Percentiles rank a stretch among this genome's conserved stretches.
These are phyloP conservation scores for Rubia peregrina DNA, from an alignment of 305 asterid species.

Conservation along the genomic window DNA sequence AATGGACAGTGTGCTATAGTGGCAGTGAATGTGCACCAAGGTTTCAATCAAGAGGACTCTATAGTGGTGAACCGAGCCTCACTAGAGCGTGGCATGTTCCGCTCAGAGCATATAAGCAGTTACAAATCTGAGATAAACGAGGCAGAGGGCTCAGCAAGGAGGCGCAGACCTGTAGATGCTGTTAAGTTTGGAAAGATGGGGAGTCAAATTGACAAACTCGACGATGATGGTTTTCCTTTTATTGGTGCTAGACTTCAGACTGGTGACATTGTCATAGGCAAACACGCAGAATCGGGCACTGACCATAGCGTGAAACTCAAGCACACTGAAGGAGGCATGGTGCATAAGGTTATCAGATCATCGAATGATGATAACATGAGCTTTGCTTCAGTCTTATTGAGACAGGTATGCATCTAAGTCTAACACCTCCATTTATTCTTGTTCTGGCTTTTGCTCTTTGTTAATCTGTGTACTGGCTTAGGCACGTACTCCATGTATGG, in stretches of 20 bases:
- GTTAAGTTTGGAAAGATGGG: constrained; percentile 70
- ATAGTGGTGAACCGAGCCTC: constrained; percentile 93
- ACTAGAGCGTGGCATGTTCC: constrained; percentile 92
- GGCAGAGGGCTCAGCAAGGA: constrained; percentile 41
- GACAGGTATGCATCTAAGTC: constrained; percentile 58
- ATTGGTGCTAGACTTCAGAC: constrained; percentile 86
- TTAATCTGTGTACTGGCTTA: constrained; percentile 19
- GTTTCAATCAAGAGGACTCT: constrained; percentile 96
- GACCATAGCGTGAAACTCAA: constrained; percentile 86
- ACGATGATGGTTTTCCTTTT: constrained; percentile 91
- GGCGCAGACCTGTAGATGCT: constrained; percentile 35
- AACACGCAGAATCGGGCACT: constrained; percentile 63
- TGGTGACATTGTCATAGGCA: constrained; percentile 85
- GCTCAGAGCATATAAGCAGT: constrained; percentile 78
- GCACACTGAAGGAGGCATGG: constrained; percentile 96
- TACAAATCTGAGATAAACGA: constrained; percentile 75
- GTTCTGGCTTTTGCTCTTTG: not conserved
- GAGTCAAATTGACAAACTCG: constrained; percentile 79
- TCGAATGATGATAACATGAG: constrained; percentile 87
- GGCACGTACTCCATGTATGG: constrained; percentile 92
- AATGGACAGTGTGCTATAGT: constrained; percentile 95
- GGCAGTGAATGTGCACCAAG: constrained; percentile 90
- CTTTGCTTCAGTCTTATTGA: constrained; percentile 72
- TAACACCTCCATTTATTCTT: not conserved
- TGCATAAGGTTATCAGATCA: constrained; percentile 79